phyloP scores from a whole-genome alignment of 805 yeast species.

The Hemisphaericaspora nanyangensis region DNA sequence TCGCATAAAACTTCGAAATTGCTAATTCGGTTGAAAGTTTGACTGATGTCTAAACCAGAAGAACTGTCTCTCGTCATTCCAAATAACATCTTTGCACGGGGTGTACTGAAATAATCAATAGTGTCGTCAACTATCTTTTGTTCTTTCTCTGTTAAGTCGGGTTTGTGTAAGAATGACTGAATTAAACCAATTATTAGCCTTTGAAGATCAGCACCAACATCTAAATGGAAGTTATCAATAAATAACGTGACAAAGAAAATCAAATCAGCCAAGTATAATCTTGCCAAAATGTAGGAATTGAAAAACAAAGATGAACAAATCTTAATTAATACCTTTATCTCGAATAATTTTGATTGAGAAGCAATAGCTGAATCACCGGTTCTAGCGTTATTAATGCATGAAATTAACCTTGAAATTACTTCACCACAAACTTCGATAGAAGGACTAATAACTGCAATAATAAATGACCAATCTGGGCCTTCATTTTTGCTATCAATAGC shows the following conservation, averaged over 20 bases:
- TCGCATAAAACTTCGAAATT: slow-evolving; percentile 59
- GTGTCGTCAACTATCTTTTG: slow-evolving; percentile 44
- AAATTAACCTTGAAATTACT: slow-evolving; percentile 54
- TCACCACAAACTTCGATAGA: slow-evolving; percentile 70
- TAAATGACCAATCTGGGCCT: slow-evolving; percentile 62
- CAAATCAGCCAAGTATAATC: slow-evolving; percentile 67
- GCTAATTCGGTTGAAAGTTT: slow-evolving; percentile 36
- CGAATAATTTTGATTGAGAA: slow-evolving; percentile 56
- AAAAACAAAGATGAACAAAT: slow-evolving; percentile 65
- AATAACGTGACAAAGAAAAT: slow-evolving; percentile 62
- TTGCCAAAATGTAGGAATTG: slow-evolving; percentile 59
- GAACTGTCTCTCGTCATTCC: slow-evolving; percentile 60
- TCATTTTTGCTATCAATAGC: slow-evolving; percentile 78
- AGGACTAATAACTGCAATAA: slow-evolving; percentile 65
- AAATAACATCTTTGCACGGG: slow-evolving; percentile 62
- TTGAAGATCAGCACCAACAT: slow-evolving; percentile 59
- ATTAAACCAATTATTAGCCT: slow-evolving; percentile 62
- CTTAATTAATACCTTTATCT: slow-evolving; percentile 62
- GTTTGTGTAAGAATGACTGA: slow-evolving; percentile 63
- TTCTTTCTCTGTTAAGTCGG: slow-evolving; percentile 39
- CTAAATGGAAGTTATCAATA: slow-evolving; percentile 48
- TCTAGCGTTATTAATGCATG: slow-evolving; percentile 49
- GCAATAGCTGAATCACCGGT: slow-evolving; percentile 37
- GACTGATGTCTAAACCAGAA: slow-evolving; percentile 28
- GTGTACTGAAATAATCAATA: slow-evolving; percentile 50